Percentiles rank a stretch among this genome's conserved stretches.
These are phyloP conservation scores for Maudiozyma serrabonitensis DNA, from an alignment of 805 yeast species.

Conservation along the genomic window DNA sequence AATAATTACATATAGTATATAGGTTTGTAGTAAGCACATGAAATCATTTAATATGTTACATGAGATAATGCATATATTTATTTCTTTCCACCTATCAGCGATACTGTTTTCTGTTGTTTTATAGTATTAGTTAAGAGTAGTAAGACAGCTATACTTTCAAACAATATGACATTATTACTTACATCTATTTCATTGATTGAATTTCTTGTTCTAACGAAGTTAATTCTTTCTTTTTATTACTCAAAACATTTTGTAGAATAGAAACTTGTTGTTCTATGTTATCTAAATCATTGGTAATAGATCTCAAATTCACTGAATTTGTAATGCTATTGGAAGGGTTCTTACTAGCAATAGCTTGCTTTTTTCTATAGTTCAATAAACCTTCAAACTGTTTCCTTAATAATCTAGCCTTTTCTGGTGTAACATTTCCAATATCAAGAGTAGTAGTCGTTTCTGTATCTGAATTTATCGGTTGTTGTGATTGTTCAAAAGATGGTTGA, in stretches of 20 bases:
- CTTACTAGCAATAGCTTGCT: slow-evolving; percentile 32
- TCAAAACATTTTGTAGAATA: slow-evolving; percentile 59
- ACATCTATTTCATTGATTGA: slow-evolving; percentile 6
- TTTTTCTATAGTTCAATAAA: slow-evolving; percentile 66
- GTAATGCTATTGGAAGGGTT: slow-evolving; percentile 28
- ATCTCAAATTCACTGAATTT: slow-evolving; percentile 32
- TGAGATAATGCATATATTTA: too few species aligned
- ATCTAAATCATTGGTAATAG: slow-evolving; percentile 52
- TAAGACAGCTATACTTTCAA: too few species aligned
- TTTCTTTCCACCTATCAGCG: too few species aligned
- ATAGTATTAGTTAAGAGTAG: too few species aligned
- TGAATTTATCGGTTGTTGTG: slow-evolving; percentile 23
- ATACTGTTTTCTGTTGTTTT: too few species aligned
- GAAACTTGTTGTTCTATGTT: slow-evolving; percentile 69
- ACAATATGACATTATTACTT: too few species aligned
- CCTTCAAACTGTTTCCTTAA: slow-evolving; percentile 68
- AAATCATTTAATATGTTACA: too few species aligned
- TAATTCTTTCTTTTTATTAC: slow-evolving; percentile 52
- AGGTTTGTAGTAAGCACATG: too few species aligned
- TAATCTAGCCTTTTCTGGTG: slow-evolving; percentile 11
- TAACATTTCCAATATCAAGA: neutral
- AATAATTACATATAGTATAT: too few species aligned
- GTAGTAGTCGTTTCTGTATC: neutral
- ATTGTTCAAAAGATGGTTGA: slow-evolving; percentile 11
- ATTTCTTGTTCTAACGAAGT: slow-evolving; percentile 37